Percentiles rank a stretch among this genome's conserved stretches.
Evolutionary conservation across 2,329 filamentous ascomycete genomes (phyloP).

Genomic region (Helicocarpus griseus): DNA sequence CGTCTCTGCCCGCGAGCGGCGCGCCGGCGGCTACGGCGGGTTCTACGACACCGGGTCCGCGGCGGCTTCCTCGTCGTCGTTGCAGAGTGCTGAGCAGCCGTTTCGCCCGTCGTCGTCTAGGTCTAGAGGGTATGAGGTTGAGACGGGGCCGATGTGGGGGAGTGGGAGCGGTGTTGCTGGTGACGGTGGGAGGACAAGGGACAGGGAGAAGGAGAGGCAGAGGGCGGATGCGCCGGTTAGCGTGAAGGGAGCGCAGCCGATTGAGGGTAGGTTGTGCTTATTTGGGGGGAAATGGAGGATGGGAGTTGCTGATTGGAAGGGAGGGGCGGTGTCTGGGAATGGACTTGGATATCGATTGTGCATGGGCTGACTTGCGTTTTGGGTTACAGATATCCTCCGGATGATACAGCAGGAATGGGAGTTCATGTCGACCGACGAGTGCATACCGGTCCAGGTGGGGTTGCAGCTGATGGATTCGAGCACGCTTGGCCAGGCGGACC

Average conservation of each 20-base stretch:
- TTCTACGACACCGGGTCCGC: conserved; percentile 22
- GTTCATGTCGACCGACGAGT: conserved; percentile 79
- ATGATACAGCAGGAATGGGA: conserved; percentile 86
- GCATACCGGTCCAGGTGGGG: conserved; percentile 88
- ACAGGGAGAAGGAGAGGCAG: conserved; percentile 16
- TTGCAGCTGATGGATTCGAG: conserved; percentile 88
- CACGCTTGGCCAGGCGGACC: conserved; percentile 82
- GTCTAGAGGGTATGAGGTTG: background rate
- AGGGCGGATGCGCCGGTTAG: conserved; percentile 10
- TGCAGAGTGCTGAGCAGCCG: conserved; percentile 3
- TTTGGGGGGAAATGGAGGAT: background rate
- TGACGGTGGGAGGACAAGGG: conserved; percentile 12
- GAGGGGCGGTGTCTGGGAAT: too few relatives aligned
- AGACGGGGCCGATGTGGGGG: background rate
- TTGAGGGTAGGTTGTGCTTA: conserved; percentile 23
- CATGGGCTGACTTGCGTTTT: background rate
- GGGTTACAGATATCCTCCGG: conserved; percentile 55
- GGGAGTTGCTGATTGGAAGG: background rate
- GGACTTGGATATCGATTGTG: conserved; percentile 1
- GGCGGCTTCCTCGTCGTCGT: conserved; percentile 3
- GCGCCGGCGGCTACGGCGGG: conserved; percentile 36
- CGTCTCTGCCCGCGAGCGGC: conserved; percentile 21
- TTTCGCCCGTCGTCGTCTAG: background rate
- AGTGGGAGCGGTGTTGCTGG: conserved; percentile 3
- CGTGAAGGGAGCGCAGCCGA: conserved; percentile 21